Percentiles rank a stretch among this genome's conserved stretches.
These are phyloP conservation scores for Lomentospora prolificans DNA, from an alignment of 2,329 filamentous ascomycete species.

Conservation along the genomic window DNA sequence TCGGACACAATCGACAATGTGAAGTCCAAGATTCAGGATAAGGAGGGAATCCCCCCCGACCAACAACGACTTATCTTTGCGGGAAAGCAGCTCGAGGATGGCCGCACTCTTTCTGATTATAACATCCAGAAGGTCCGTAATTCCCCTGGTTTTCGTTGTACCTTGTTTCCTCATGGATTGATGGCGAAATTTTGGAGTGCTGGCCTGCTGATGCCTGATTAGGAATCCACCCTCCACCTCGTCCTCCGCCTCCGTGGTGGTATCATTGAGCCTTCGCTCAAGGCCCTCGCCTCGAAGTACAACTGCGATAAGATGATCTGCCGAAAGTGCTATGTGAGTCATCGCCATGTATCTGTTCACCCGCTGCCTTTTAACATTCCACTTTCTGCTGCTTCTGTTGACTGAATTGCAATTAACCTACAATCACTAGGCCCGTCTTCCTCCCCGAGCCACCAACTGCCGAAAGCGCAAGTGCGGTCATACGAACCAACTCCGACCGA, in stretches of 20 bases:
- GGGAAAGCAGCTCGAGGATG: constrained; percentile 98
- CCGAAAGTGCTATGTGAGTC: constrained; percentile 98
- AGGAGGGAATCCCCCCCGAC: constrained; percentile 97
- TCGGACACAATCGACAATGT: constrained; percentile 99
- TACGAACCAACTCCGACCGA: constrained; percentile 99
- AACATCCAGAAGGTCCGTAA: constrained; percentile 97
- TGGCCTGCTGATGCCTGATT: constrained; percentile 23
- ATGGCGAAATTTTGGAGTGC: too few species aligned
- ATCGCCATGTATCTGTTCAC: too few species aligned
- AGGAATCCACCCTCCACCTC: constrained; percentile 97
- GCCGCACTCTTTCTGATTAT: constrained; percentile 93
- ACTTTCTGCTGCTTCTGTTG: too few species aligned
- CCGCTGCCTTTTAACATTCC: too few species aligned
- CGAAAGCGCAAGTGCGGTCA: constrained; percentile 99
- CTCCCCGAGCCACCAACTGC: constrained; percentile 99
- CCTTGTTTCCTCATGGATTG: too few species aligned
- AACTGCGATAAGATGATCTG: constrained; percentile 99
- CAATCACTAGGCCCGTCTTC: constrained; percentile 81
- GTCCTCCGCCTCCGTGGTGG: constrained; percentile 98
- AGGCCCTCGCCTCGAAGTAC: constrained; percentile 97
- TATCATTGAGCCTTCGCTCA: constrained; percentile 98
- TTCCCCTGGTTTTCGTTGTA: too few species aligned
- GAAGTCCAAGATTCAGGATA: constrained; percentile 99
- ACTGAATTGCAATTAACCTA: too few species aligned
- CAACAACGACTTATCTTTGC: constrained; percentile 99